Conservation (phyloP, 2,329 filamentous ascomycete species). For the Penicillium sp. region DNA sequence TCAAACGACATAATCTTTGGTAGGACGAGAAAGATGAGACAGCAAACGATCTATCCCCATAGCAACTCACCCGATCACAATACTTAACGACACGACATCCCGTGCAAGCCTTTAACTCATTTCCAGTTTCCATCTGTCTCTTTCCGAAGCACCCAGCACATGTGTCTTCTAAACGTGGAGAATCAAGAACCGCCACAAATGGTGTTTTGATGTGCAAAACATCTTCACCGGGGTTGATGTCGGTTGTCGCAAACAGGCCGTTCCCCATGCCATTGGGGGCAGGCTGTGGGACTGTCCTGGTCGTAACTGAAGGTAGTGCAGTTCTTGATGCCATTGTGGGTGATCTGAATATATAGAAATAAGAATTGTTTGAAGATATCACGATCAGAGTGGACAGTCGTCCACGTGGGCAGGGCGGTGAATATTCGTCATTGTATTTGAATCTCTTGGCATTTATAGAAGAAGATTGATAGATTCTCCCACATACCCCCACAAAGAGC, state of each 20-base stretch:
- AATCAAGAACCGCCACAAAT: conserved; percentile 56
- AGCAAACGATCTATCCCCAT: neutral
- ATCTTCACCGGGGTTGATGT: conserved; percentile 51
- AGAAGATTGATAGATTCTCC: neutral
- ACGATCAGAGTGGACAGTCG: neutral
- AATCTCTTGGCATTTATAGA: conserved; percentile 1
- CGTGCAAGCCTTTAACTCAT: conserved; percentile 54
- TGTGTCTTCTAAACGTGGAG: conserved; percentile 51
- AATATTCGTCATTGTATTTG: neutral
- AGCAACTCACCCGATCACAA: conserved; percentile 55
- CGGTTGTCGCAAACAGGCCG: conserved; percentile 55
- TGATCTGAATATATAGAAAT: conserved; percentile 10
- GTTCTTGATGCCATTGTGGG: conserved; percentile 22
- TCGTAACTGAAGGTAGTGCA: conserved; percentile 20
- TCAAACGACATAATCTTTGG: neutral
- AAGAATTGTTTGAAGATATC: neutral
- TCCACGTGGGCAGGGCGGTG: conserved; percentile 3
- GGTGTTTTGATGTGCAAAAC: conserved; percentile 53
- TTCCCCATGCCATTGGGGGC: conserved; percentile 45
- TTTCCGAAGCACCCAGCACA: conserved; percentile 60
- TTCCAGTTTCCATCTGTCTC: conserved; percentile 24
- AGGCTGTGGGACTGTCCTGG: conserved; percentile 27
- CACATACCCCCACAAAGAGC: neutral
- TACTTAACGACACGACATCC: conserved; percentile 60
- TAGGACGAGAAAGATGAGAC: neutral